Percentiles rank a stretch among this genome's conserved stretches.
phyloP scores from a whole-genome alignment of 176 grass and related monocot species.

The Oryza meyeriana region DNA sequence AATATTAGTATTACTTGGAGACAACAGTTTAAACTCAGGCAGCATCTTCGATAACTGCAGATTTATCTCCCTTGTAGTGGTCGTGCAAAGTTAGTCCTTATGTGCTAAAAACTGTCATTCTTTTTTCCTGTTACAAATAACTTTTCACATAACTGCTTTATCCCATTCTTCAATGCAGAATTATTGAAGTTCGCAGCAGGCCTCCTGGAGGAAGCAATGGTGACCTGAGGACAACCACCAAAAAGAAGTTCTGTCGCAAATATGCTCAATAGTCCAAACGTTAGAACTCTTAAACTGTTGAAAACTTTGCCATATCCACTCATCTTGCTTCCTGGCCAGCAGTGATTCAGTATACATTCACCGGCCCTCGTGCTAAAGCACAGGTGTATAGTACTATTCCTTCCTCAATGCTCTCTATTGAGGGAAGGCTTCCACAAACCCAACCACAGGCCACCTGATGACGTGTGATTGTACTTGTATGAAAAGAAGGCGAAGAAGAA shows the following conservation, averaged over 20 bases:
- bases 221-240: neutral
- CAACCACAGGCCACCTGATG: slow-evolving; percentile 5
- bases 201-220: neutral
- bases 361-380: neutral
- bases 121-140: neutral
- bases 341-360: slow-evolving; percentile 14
- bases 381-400: slow-evolving; percentile 5
- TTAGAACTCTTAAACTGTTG: neutral
- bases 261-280: neutral
- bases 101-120: neutral
- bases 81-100: slow-evolving; percentile 27
- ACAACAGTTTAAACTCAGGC: slow-evolving; percentile 33
- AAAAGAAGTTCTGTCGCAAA: neutral
- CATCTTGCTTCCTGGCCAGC: neutral
- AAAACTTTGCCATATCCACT: neutral
- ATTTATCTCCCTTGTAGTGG: slow-evolving; percentile 29
- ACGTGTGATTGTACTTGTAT: slow-evolving; percentile 21
- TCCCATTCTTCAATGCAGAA: slow-evolving; percentile 25
- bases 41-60: slow-evolving; percentile 20
- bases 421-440: slow-evolving; percentile 9
- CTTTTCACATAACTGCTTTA: neutral
- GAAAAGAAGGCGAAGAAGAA: neutral
- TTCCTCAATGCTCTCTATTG: neutral
- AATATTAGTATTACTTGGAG: slow-evolving; percentile 36
- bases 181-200: neutral